phyloP scores from a whole-genome alignment of 2,329 filamentous ascomycete species.

The Monascus ruber region DNA sequence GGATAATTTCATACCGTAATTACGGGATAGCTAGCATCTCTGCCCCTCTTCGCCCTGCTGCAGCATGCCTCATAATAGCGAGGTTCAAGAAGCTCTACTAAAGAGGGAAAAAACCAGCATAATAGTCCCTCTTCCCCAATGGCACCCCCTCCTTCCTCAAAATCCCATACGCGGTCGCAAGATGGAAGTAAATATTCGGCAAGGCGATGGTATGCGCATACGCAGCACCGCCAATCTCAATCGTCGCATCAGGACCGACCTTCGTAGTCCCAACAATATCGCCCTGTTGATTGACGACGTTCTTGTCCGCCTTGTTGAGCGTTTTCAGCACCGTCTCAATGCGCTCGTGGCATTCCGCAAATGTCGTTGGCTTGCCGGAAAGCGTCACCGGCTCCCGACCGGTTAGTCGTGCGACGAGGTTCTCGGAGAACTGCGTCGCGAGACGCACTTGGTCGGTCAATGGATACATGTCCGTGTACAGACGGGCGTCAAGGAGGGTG shows the following conservation, averaged over 20 bases:
- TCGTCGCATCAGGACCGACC: slow-evolving; percentile 3
- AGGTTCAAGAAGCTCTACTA: background rate
- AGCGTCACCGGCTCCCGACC: slow-evolving; percentile 11
- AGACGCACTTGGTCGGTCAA: slow-evolving; percentile 14
- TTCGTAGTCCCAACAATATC: slow-evolving; percentile 7
- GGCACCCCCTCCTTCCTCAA: slow-evolving; percentile 9
- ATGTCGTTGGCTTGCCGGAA: slow-evolving; percentile 8
- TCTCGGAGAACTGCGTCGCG: slow-evolving; percentile 13
- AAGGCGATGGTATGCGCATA: slow-evolving; percentile 9
- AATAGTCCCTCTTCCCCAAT: slow-evolving; percentile 9
- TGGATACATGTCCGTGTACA: slow-evolving; percentile 13
- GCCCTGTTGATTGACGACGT: slow-evolving; percentile 10
- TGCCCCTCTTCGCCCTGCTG: too few relatives aligned
- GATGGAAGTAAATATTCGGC: slow-evolving; percentile 15
- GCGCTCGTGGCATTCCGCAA: slow-evolving; percentile 12
- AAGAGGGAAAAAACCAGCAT: background rate
- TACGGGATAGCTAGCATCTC: too few relatives aligned
- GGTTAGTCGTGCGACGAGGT: slow-evolving; percentile 14
- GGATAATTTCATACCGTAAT: too few relatives aligned
- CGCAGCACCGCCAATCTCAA: slow-evolving; percentile 4
- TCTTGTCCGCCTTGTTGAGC: slow-evolving; percentile 15
- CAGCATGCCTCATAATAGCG: too few relatives aligned
- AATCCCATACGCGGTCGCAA: slow-evolving; percentile 12
- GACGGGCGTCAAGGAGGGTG: slow-evolving; percentile 9
- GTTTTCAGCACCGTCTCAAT: slow-evolving; percentile 12